Percentiles rank a stretch among this genome's conserved stretches.
Evolutionary conservation across 2,329 filamentous ascomycete species (phyloP).

Genomic region (Westerdykella aurantiaca): DNA sequence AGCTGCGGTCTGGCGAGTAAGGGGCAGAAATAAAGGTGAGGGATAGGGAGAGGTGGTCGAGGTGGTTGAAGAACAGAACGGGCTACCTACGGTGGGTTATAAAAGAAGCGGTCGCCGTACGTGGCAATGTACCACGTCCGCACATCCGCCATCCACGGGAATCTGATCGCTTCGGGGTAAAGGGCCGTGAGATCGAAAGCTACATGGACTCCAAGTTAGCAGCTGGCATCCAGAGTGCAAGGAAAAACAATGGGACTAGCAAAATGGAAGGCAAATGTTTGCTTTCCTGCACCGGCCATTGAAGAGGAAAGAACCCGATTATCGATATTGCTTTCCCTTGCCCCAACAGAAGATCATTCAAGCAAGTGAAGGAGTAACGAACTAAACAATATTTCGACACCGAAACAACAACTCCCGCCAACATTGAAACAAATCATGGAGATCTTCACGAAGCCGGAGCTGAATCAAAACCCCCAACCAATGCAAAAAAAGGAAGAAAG

Average conservation of each 20-base stretch:
- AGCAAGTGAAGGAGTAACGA: not conserved
- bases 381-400: not conserved
- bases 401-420: too few species aligned
- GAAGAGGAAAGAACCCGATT: too few species aligned
- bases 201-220: slow-evolving; percentile 20
- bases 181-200: slow-evolving; percentile 57
- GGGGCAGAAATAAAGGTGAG: not conserved
- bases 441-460: too few species aligned
- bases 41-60: not conserved
- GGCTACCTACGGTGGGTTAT: slow-evolving; percentile 43
- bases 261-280: not conserved
- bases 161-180: slow-evolving; percentile 50
- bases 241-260: not conserved
- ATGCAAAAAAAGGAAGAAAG: too few species aligned
- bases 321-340: not conserved
- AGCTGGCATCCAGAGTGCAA: slow-evolving; percentile 1
- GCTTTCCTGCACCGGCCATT: not conserved
- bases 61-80: not conserved
- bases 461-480: too few species aligned
- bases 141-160: slow-evolving; percentile 45
- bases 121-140: slow-evolving; percentile 55
- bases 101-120: slow-evolving; percentile 61
- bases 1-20: not conserved
- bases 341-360: not conserved
- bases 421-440: too few species aligned